Evolutionary conservation across 2,329 filamentous ascomycete species (phyloP).

Genomic region (Plectosphaerella sp.): DNA sequence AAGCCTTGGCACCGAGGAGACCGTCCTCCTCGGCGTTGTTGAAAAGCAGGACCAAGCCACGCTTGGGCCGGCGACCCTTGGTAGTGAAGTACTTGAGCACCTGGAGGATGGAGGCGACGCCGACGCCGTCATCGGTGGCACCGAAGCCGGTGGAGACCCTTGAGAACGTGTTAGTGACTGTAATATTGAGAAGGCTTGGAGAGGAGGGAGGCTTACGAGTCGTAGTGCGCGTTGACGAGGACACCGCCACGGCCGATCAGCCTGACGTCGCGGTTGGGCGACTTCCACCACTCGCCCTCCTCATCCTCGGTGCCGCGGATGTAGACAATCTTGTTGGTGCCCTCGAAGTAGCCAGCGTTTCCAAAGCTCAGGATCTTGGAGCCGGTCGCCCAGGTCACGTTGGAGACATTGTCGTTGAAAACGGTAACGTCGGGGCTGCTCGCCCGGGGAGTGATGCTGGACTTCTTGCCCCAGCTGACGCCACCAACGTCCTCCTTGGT

Average conservation of each 20-base stretch:
- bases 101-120: slow-evolving; percentile 81
- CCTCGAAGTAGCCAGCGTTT: slow-evolving; percentile 68
- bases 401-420: slow-evolving; percentile 75
- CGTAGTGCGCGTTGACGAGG: slow-evolving; percentile 92
- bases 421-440: slow-evolving; percentile 50
- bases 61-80: slow-evolving; percentile 65
- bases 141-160: slow-evolving; percentile 89
- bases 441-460: slow-evolving; percentile 10
- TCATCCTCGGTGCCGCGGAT: slow-evolving; percentile 77
- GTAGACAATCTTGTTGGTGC: slow-evolving; percentile 88
- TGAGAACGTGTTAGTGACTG: slow-evolving; percentile 4
- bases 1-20: slow-evolving; percentile 80
- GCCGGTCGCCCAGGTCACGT: slow-evolving; percentile 61
- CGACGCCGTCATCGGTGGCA: slow-evolving; percentile 90
- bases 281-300: slow-evolving; percentile 68
- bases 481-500: slow-evolving; percentile 31
- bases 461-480: slow-evolving; percentile 6
- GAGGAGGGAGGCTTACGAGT: slow-evolving; percentile 44
- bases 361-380: slow-evolving; percentile 18
- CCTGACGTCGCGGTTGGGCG: slow-evolving; percentile 30
- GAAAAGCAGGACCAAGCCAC: slow-evolving; percentile 77
- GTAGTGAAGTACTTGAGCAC: slow-evolving; percentile 82
- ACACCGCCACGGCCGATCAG: slow-evolving; percentile 67
- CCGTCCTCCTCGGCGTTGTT: slow-evolving; percentile 98
- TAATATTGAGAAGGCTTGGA: not conserved